These are phyloP conservation scores for Carex cristatella DNA, from an alignment of 176 grass and related monocot species.

Conservation along the genomic window DNA sequence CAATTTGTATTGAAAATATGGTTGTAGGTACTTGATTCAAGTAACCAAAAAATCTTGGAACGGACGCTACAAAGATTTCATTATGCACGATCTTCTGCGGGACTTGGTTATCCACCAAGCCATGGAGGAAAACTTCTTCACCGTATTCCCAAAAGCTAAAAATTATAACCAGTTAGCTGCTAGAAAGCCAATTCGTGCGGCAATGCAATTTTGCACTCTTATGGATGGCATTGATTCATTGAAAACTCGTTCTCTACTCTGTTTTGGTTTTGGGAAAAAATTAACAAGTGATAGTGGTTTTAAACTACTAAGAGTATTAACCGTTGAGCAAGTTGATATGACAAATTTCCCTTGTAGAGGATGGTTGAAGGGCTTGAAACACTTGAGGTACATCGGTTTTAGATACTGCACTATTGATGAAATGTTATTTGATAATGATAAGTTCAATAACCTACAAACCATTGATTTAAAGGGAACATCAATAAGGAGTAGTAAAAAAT, in stretches of 20 bases:
- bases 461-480: neutral
- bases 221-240: neutral
- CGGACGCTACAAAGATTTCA: too few relatives aligned
- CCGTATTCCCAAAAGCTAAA: neutral
- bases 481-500: neutral
- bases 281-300: neutral
- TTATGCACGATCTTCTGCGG: neutral
- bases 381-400: constrained; percentile 6
- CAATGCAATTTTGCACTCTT: neutral
- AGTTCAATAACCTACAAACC: neutral
- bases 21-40: too few relatives aligned
- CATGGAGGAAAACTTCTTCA: constrained; percentile 9
- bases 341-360: too few relatives aligned
- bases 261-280: neutral
- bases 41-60: too few relatives aligned
- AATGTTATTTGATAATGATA: neutral
- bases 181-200: neutral
- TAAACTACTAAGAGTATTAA: neutral
- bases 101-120: constrained; percentile 2
- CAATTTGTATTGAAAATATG: too few relatives aligned
- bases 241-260: neutral
- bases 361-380: neutral
- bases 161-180: neutral
- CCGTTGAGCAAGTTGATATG: neutral
- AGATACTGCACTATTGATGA: neutral